Conservation (phyloP, 2,329 filamentous ascomycete species). For the Penicillium sp. region DNA sequence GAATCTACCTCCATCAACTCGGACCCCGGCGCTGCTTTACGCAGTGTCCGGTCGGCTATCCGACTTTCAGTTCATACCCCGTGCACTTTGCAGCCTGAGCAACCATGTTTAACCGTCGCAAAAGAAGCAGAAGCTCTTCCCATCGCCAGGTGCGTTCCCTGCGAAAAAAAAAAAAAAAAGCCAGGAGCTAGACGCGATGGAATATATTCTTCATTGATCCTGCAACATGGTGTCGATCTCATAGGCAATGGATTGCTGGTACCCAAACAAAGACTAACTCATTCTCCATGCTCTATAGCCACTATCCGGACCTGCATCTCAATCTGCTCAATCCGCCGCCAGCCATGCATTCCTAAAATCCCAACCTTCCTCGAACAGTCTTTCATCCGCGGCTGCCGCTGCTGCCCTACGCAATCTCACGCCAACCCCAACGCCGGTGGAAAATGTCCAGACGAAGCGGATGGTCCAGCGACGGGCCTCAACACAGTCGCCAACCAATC, state of each 20-base stretch:
- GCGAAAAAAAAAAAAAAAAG: too few species aligned
- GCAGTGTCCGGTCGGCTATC: slow-evolving; percentile 34
- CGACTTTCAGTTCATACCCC: slow-evolving; percentile 10
- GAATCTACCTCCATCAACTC: slow-evolving; percentile 23
- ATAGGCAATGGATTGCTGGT: background rate
- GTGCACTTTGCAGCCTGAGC: slow-evolving; percentile 19
- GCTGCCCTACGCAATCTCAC: slow-evolving; percentile 81
- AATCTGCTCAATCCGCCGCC: slow-evolving; percentile 79
- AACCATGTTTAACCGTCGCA: slow-evolving; percentile 49
- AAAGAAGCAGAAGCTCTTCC: slow-evolving; percentile 50
- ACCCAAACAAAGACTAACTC: slow-evolving; percentile 19
- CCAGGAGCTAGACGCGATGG: background rate
- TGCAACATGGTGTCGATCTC: too few species aligned
- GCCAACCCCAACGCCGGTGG: slow-evolving; percentile 77
- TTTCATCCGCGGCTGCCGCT: slow-evolving; percentile 86
- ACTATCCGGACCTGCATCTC: slow-evolving; percentile 67
- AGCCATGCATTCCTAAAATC: slow-evolving; percentile 78
- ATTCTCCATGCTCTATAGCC: slow-evolving; percentile 55
- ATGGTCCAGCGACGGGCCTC: slow-evolving; percentile 76
- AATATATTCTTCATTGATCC: background rate
- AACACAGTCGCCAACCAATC: slow-evolving; percentile 68
- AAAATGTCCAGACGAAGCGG: slow-evolving; percentile 85
- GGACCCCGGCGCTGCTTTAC: slow-evolving; percentile 33
- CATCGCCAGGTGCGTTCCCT: slow-evolving; percentile 44
- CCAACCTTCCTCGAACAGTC: slow-evolving; percentile 66